Conservation (phyloP, 352 stramenopile species). For the Pythium utonaiense region DNA sequence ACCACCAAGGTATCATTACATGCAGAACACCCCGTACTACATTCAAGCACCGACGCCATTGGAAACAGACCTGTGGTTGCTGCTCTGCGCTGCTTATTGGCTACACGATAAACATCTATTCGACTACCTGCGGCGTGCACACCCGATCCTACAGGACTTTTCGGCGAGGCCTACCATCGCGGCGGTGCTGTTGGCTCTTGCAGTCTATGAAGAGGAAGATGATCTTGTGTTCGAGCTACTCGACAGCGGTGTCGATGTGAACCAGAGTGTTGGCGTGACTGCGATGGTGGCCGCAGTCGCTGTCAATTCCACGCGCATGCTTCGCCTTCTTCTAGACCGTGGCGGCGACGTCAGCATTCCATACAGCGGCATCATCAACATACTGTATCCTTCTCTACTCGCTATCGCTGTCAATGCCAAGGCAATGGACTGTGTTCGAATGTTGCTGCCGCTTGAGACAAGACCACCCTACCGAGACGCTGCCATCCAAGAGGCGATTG, state of each 20-base stretch:
- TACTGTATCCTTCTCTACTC: neutral
- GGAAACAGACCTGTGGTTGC: neutral
- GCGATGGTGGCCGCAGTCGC: neutral
- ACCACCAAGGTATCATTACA: too few relatives aligned
- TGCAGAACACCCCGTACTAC: too few relatives aligned
- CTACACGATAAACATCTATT: neutral
- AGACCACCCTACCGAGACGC: neutral
- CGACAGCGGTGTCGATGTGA: neutral
- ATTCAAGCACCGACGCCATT: neutral
- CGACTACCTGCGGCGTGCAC: neutral
- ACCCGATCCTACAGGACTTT: neutral
- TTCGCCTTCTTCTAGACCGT: neutral
- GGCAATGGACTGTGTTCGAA: neutral
- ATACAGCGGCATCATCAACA: neutral
- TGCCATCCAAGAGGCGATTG: neutral
- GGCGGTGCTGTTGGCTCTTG: neutral
- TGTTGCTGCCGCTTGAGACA: neutral
- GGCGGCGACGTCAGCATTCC: neutral
- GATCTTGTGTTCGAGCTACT: neutral
- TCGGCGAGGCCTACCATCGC: too few relatives aligned
- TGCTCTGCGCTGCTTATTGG: neutral
- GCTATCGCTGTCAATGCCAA: neutral
- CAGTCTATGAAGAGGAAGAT: neutral
- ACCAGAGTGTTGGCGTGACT: neutral
- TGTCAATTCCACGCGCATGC: neutral